phyloP scores from a whole-genome alignment of 306 rosid genomes.

The Cucurbita pepo region DNA sequence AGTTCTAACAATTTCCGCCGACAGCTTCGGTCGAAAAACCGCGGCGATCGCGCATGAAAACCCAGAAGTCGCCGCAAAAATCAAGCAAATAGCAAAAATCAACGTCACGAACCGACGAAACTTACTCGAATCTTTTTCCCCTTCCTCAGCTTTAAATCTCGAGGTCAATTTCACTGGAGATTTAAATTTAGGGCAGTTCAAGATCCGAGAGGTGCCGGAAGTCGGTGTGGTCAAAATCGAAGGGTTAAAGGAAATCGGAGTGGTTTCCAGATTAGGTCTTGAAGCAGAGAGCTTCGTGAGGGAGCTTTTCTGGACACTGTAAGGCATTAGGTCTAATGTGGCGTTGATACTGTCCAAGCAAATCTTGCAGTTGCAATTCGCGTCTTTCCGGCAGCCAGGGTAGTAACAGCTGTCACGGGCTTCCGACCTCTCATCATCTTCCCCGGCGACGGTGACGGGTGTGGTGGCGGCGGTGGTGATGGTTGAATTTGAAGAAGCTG shows the following conservation, averaged over 20 bases:
- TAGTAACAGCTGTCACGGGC: constrained; percentile 51
- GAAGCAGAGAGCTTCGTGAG: constrained; percentile 46
- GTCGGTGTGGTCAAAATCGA: constrained; percentile 38
- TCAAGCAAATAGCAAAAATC: constrained; percentile 22
- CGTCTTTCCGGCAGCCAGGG: constrained; percentile 69
- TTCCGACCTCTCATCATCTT: constrained; percentile 27
- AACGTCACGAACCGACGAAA: constrained; percentile 11
- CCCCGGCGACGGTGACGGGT: background rate
- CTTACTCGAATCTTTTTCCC: constrained; percentile 4
- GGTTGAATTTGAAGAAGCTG: constrained; percentile 22
- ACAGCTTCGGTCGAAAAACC: constrained; percentile 23
- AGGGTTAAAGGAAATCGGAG: constrained; percentile 49
- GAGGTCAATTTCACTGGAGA: constrained; percentile 18
- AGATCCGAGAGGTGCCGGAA: constrained; percentile 5
- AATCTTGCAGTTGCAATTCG: constrained; percentile 55
- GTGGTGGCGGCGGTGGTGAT: constrained; percentile 10
- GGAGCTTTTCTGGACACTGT: constrained; percentile 40
- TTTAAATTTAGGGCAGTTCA: constrained; percentile 14
- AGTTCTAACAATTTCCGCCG: constrained; percentile 27
- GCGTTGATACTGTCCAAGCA: constrained; percentile 80
- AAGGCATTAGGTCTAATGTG: constrained; percentile 71
- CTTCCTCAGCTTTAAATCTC: constrained; percentile 1
- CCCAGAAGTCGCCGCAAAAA: constrained; percentile 22
- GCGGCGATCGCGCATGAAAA: constrained; percentile 19
- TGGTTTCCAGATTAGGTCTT: constrained; percentile 17